These are phyloP conservation scores for Conringia planisiliqua DNA, from an alignment of 345 rosid species.

Conservation along the genomic window DNA sequence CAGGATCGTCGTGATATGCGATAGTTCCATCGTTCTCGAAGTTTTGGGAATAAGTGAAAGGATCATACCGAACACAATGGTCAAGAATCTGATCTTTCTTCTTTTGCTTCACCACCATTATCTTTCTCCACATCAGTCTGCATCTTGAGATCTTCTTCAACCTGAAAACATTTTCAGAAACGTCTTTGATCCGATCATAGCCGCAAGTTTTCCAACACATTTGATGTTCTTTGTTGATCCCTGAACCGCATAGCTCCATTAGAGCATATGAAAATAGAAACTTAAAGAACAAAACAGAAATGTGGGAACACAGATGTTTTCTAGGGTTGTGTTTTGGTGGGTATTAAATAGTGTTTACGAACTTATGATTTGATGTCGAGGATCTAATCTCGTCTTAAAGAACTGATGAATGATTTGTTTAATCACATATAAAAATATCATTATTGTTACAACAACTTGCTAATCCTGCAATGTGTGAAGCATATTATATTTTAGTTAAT, in stretches of 20 bases:
- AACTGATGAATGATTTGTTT: not conserved
- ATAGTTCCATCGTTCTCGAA: constrained; percentile 26
- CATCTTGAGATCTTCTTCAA: constrained; percentile 21
- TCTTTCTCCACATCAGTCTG: constrained; percentile 31
- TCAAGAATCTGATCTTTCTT: constrained; percentile 10
- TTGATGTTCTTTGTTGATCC: constrained; percentile 2
- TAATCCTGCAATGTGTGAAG: not conserved
- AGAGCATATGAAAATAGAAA: not conserved
- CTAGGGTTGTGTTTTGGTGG: not conserved
- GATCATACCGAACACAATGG: constrained; percentile 21
- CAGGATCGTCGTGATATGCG: constrained; percentile 32
- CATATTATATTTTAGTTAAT: not conserved
- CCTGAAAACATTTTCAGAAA: constrained; percentile 11
- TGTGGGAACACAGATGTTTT: not conserved
- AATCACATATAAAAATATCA: not conserved
- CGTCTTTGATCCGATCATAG: constrained; percentile 11
- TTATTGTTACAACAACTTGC: not conserved
- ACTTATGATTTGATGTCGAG: not conserved
- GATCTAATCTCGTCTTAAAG: constrained; percentile 16
- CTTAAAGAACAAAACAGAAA: not conserved
- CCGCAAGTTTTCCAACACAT: not conserved
- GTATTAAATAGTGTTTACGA: not conserved
- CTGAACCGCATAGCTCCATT: constrained; percentile 13
- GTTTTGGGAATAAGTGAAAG: constrained; percentile 27
- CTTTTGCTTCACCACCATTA: constrained; percentile 6